Evolutionary conservation across 805 yeast genomes (phyloP).

Genomic region (Kodamaea nitidulidarum): DNA sequence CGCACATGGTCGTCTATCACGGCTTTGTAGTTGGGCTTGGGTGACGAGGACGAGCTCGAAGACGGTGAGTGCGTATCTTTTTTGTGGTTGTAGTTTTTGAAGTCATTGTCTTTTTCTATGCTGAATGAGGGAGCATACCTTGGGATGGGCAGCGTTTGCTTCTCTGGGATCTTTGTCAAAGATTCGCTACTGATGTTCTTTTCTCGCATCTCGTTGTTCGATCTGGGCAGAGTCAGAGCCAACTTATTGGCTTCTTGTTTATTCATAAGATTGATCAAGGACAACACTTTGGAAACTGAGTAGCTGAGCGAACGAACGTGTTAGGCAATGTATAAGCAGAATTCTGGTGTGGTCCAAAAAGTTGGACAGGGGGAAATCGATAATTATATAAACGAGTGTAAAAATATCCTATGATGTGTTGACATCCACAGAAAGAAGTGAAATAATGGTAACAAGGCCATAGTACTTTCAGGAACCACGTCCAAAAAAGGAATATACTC

Average conservation of each 20-base stretch:
- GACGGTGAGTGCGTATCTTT: conserved; percentile 1
- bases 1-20: conserved; percentile 9
- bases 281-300: conserved; percentile 26
- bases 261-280: conserved; percentile 33
- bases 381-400: not conserved
- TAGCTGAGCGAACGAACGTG: conserved; percentile 1
- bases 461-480: not conserved
- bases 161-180: not conserved
- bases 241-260: conserved; percentile 23
- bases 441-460: not conserved
- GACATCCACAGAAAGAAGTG: conserved; percentile 1
- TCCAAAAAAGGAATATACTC: not conserved
- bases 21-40: conserved; percentile 4
- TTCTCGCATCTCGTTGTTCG: conserved; percentile 2
- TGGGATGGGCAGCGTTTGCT: conserved; percentile 6
- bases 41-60: conserved; percentile 5
- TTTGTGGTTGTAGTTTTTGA: conserved; percentile 8
- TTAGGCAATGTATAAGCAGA: not conserved
- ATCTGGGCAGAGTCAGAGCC: conserved; percentile 15
- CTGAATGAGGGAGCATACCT: conserved; percentile 7
- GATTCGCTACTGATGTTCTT: not conserved
- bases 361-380: not conserved
- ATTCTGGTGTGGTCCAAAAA: not conserved
- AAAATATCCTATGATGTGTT: not conserved
- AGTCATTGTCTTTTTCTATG: conserved; percentile 5